phyloP scores from a whole-genome alignment of 306 rosid genomes.

The Astragalus membranaceus region DNA sequence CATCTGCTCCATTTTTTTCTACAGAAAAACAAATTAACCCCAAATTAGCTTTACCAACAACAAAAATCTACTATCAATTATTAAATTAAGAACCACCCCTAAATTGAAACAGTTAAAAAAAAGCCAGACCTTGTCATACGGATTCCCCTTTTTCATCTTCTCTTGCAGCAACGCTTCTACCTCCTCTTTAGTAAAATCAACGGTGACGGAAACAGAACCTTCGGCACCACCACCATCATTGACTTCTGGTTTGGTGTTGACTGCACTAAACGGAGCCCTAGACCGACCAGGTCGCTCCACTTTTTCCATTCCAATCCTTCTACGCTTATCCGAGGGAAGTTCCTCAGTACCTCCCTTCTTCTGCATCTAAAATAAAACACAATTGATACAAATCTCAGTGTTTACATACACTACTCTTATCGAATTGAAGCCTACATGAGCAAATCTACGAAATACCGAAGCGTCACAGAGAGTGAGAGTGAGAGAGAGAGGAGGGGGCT shows the following conservation, averaged over 20 bases:
- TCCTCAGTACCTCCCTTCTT: slow-evolving; percentile 51
- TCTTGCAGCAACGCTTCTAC: slow-evolving; percentile 59
- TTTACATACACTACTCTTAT: neutral
- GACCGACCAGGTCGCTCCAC: slow-evolving; percentile 30
- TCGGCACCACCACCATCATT: slow-evolving; percentile 27
- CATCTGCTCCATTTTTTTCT: slow-evolving; percentile 63
- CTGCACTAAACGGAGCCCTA: slow-evolving; percentile 39
- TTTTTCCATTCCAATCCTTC: slow-evolving; percentile 59
- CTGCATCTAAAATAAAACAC: slow-evolving; percentile 23
- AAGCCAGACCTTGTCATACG: slow-evolving; percentile 56
- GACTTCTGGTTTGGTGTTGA: slow-evolving; percentile 38
- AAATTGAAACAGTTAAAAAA: neutral
- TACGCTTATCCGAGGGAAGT: slow-evolving; percentile 54
- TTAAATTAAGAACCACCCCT: neutral
- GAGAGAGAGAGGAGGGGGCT: slow-evolving; percentile 15
- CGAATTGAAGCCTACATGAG: neutral
- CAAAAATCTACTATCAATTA: neutral
- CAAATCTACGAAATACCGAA: neutral
- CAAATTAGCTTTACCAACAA: neutral
- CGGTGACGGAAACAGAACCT: slow-evolving; percentile 32
- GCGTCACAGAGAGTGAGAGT: neutral
- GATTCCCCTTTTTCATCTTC: slow-evolving; percentile 50
- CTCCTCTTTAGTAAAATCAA: slow-evolving; percentile 73
- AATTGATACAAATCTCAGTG: neutral
- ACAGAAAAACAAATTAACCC: neutral